Conservation (phyloP, 495 filamentous ascomycete species). For the Penicillium atrosanguineum region DNA sequence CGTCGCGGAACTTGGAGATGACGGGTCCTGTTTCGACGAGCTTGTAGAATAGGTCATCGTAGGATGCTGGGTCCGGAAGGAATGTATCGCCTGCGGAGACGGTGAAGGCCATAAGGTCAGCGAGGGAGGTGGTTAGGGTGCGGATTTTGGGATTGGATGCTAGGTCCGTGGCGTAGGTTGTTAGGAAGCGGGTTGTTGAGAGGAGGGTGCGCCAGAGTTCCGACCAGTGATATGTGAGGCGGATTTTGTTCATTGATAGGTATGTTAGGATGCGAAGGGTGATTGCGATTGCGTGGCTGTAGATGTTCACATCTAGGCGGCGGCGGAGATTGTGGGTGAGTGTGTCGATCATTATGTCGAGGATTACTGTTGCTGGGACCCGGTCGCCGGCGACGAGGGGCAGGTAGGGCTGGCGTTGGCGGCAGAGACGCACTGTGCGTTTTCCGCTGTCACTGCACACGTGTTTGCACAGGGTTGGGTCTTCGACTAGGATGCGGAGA, state of each 20-base stretch:
- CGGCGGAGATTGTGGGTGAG: slow-evolving; percentile 92
- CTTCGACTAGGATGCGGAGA: slow-evolving; percentile 84
- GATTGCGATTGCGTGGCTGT: slow-evolving; percentile 68
- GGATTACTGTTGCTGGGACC: slow-evolving; percentile 65
- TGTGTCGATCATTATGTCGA: slow-evolving; percentile 85
- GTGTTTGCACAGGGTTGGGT: slow-evolving; percentile 76
- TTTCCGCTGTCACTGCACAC: slow-evolving; percentile 81
- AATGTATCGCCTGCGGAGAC: slow-evolving; percentile 89
- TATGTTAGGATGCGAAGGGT: slow-evolving; percentile 79
- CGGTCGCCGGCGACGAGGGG: slow-evolving; percentile 71
- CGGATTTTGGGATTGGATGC: slow-evolving; percentile 60
- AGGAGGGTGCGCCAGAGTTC: slow-evolving; percentile 90
- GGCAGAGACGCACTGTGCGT: slow-evolving; percentile 74
- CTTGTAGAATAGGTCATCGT: slow-evolving; percentile 98
- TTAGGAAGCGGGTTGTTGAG: slow-evolving; percentile 86
- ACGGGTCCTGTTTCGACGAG: slow-evolving; percentile 88
- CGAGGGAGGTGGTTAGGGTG: slow-evolving; percentile 50
- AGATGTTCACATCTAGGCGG: slow-evolving; percentile 79
- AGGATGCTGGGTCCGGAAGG: slow-evolving; percentile 82
- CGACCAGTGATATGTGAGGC: slow-evolving; percentile 88
- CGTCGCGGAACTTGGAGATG: slow-evolving; percentile 77
- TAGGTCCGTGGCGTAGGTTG: slow-evolving; percentile 76
- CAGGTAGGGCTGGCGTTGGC: slow-evolving; percentile 86
- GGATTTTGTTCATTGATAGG: slow-evolving; percentile 73
- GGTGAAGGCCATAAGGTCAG: slow-evolving; percentile 81